Percentiles rank a stretch among this genome's conserved stretches.
Evolutionary conservation across 2,329 filamentous ascomycete species (phyloP).

Genomic region (Pestalotiopsis fici): DNA sequence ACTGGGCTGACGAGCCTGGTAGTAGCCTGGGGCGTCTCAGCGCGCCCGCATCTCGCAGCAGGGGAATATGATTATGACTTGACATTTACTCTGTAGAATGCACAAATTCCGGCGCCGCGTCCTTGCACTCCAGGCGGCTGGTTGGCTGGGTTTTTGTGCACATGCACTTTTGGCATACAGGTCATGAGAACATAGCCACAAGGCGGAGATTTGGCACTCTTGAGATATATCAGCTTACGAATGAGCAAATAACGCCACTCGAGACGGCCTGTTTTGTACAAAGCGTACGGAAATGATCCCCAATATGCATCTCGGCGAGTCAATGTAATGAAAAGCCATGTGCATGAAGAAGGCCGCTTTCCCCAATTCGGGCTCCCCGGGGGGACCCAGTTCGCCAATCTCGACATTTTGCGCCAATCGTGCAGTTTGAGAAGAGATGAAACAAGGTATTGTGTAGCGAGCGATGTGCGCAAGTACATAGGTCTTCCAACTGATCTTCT

Average conservation of each 20-base stretch:
- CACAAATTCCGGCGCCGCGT: neutral
- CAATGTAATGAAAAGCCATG: constrained; percentile 10
- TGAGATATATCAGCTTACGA: constrained; percentile 1
- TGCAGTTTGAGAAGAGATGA: neutral
- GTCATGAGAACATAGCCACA: neutral
- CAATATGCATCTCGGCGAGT: neutral
- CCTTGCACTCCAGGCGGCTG: too few relatives aligned
- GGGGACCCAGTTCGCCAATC: constrained; percentile 1
- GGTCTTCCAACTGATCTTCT: neutral
- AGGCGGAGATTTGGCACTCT: neutral
- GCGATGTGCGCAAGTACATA: neutral
- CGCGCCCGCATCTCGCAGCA: neutral
- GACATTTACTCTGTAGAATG: neutral
- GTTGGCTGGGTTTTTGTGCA: neutral
- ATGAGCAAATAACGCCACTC: neutral
- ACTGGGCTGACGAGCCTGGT: neutral
- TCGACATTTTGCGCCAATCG: neutral
- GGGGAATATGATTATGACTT: neutral
- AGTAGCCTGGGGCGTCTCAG: neutral
- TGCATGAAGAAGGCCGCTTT: constrained; percentile 26
- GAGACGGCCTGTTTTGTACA: neutral
- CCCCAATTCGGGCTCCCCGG: constrained; percentile 17
- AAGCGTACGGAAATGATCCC: neutral
- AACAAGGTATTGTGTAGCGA: neutral
- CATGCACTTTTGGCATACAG: neutral